Base-by-base conservation (phyloP, 805 yeast genomes). In the Schizosaccharomyces lindneri region DNA sequence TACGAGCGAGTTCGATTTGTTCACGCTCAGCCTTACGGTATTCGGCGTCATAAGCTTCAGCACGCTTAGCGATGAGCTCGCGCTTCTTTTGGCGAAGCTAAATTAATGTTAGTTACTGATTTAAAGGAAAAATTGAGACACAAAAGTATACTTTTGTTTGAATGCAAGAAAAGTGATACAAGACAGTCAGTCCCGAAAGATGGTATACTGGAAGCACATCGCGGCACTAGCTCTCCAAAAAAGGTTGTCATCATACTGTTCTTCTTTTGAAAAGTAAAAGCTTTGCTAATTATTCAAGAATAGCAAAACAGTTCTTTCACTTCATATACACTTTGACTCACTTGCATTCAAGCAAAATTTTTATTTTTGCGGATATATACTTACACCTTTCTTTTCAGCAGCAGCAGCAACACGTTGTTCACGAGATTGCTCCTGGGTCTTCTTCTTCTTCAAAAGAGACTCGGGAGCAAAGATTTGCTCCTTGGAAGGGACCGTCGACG, bases 41-140 rank as follows among this genome's bases (percentile, higher is more conserved):
- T 79, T 87, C 95, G 78, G 82, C 77, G 74, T 83, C 82, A 86
- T 87, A 87, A 77, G 87, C 86, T 79, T 90, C 94, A 74, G 93
- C 86, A 83, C 95, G 85, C 77, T 85, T 85, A 75, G 81, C 82
- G 76, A 84, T 80, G 70, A 81, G 82, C 72, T 82, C 76, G 59
- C 68, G 74, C 75, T 75, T 75, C 69, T 73, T 77, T 69, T 75
- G 74, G 73, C 72, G 70, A 65, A 75, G 73, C 78, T 75, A 51
- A n/a, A 51, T 13, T 43, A 55, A 55, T 48, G 63, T 61, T 62
- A 63, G 65, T 55, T 19, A 72, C 70, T 5, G 4, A 31, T 9
- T 21, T 17, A 27, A 2, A 59, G 69, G 70, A 55, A 36, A 36
- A 11, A 11, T 6, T 36, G 1, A 21, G 36, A 27, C 4, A 5